These are phyloP conservation scores for Rhizopus delemar DNA, from an alignment of 371 early-diverging fungal species.

Conservation along the genomic window DNA sequence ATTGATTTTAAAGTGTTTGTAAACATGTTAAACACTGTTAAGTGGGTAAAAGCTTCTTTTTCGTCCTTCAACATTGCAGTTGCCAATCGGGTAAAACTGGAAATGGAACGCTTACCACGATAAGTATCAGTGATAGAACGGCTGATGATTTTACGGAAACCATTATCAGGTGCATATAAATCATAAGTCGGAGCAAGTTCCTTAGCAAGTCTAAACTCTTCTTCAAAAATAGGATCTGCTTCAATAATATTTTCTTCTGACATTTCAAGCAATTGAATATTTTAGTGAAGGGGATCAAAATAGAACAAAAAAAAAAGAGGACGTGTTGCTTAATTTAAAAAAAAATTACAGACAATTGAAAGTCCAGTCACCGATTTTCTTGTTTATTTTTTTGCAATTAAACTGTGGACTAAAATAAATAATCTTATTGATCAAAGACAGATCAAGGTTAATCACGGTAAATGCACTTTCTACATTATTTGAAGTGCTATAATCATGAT, in stretches of 20 bases:
- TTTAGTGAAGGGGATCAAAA: slow-evolving; percentile 10
- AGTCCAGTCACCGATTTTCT: too few relatives aligned
- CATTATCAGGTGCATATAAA: not conserved
- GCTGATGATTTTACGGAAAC: slow-evolving; percentile 26
- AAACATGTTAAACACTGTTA: slow-evolving; percentile 26
- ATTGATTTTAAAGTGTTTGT: slow-evolving; percentile 38
- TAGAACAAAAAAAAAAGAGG: too few relatives aligned
- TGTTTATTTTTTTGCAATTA: too few relatives aligned
- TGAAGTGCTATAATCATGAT: too few relatives aligned
- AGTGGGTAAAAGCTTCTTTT: slow-evolving; percentile 23
- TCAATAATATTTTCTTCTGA: not conserved
- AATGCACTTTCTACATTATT: too few relatives aligned
- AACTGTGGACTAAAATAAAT: too few relatives aligned
- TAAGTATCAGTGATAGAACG: slow-evolving; percentile 26
- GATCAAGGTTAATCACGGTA: too few relatives aligned
- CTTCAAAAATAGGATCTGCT: slow-evolving; percentile 6
- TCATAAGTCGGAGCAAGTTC: not conserved
- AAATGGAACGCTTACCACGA: slow-evolving; percentile 29
- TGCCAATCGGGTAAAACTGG: slow-evolving; percentile 32
- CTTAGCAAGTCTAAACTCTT: slow-evolving; percentile 7
- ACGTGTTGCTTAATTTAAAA: too few relatives aligned
- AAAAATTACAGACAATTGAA: too few relatives aligned
- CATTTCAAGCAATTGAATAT: not conserved
- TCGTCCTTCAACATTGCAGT: slow-evolving; percentile 31
- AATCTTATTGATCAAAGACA: too few relatives aligned